Conservation (phyloP, 768 basidiomycete genomes). For the Udeniomyces megalosporus region DNA sequence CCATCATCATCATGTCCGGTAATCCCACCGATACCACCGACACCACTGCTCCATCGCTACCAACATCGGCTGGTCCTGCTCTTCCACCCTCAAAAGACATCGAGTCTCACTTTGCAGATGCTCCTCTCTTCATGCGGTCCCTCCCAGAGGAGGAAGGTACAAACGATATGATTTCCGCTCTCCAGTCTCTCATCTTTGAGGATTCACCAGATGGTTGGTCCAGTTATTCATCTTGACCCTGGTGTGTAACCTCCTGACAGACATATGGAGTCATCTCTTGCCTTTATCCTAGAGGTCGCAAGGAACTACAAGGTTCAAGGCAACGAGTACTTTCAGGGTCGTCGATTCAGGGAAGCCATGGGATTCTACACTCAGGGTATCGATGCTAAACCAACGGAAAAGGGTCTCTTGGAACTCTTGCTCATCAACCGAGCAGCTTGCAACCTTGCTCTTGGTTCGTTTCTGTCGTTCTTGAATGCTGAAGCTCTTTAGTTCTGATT, state of each 20-base stretch:
- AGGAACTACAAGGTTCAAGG: constrained; percentile 88
- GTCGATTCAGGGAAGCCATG: constrained; percentile 68
- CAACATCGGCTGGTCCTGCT: constrained; percentile 12
- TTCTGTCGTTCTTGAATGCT: background rate
- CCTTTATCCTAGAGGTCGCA: constrained; percentile 50
- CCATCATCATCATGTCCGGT: no score
- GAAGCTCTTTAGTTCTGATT: background rate
- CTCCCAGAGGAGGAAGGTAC: constrained; percentile 55
- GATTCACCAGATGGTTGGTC: constrained; percentile 84
- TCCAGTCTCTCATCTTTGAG: constrained; percentile 72
- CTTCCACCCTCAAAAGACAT: constrained; percentile 15
- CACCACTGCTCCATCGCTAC: background rate
- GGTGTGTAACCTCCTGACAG: background rate
- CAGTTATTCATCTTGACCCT: constrained; percentile 6
- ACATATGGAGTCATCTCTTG: background rate
- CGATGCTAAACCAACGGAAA: constrained; percentile 65
- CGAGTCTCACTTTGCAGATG: constrained; percentile 38
- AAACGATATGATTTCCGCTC: constrained; percentile 54
- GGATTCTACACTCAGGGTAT: constrained; percentile 82
- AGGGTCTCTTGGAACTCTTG: constrained; percentile 39
- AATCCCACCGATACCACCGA: background rate
- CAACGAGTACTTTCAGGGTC: constrained; percentile 81
- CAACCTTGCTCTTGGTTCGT: constrained; percentile 43
- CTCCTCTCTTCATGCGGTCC: constrained; percentile 85
- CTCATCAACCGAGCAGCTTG: constrained; percentile 83